Evolutionary conservation across 1,139 yeast species (phyloP), one percentile per base, ranked within the genome.

Genomic region (Suhomyces yuchorum): DNA sequence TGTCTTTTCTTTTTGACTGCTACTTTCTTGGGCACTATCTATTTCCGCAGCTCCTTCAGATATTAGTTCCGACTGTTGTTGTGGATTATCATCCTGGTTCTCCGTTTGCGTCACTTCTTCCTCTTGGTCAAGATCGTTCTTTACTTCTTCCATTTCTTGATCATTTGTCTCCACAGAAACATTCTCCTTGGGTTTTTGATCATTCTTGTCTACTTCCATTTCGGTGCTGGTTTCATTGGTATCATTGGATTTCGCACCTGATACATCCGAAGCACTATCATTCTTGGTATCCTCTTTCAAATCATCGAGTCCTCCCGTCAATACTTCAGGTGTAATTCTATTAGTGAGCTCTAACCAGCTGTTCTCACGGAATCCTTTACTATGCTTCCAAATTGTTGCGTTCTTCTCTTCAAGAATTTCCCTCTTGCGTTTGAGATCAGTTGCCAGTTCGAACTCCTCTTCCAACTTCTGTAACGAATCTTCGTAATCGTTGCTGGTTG

Each of bases 361-460:
- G 1, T 40, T 18, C 11, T 50, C 48, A 40, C 77, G 54, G 26
- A 55, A 49, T n/a, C 49, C 50, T 43, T 65, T 63, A 19, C 68
- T 53, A 33, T 60, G 54, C 49, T 66, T 69, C 77, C 77, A 71
- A 1, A 60, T 46, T 36, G 65, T 50, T 3, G 66, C 60, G n/a
- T 66, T 61, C 22, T 67, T 53, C 40, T 63, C 61, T 37, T 67
- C 70, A 4, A 59, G 38, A 32, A 62, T 43, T 12, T 53, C 57
- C 1, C 52, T 52, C 30, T 47, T 43, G 19, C 47, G 53, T 8
- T 46, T 43, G 17, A 41, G 23, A 12, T 51, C 52, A 3, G 20
- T 50, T 32, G 35, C 54, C n/a, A 42, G 37, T 7, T 50, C 49
- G 8, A 65, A 47, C 15, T 49, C 50, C 1, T 50, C 57, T 1